Evolutionary conservation across 2,329 filamentous ascomycete species (phyloP).

Genomic region (Fusarium hainanense): DNA sequence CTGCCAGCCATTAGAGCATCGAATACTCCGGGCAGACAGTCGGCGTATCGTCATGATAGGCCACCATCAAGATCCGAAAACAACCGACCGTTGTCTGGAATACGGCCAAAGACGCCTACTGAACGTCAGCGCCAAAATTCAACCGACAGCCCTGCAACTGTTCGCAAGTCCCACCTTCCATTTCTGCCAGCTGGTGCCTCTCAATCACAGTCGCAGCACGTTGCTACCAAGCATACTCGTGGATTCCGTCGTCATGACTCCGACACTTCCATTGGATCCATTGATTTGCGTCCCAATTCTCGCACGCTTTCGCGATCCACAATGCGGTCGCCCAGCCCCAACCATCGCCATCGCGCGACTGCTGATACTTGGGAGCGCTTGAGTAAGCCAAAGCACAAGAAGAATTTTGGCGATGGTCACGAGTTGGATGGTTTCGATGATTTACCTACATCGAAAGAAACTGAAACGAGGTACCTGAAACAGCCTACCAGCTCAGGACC

Average conservation of each 20-base stretch:
- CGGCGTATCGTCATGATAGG: conserved; percentile 62
- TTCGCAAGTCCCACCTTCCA: conserved; percentile 72
- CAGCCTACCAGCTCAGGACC: conserved; percentile 77
- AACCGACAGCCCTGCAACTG: conserved; percentile 62
- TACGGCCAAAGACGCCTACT: conserved; percentile 77
- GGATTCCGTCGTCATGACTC: conserved; percentile 85
- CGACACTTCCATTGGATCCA: conserved; percentile 71
- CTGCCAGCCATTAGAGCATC: conserved; percentile 67
- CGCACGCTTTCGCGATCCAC: conserved; percentile 68
- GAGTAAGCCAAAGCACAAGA: conserved; percentile 70
- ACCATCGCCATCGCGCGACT: conserved; percentile 56
- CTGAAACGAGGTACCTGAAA: conserved; percentile 85
- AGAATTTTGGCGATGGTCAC: conserved; percentile 85
- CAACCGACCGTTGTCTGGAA: conserved; percentile 60
- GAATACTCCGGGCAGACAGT: conserved; percentile 63
- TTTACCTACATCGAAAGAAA: conserved; percentile 84
- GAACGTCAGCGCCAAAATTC: conserved; percentile 66
- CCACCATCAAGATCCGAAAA: conserved; percentile 69
- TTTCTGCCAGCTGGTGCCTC: conserved; percentile 84
- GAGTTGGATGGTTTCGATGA: conserved; percentile 96
- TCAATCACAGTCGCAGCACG: conserved; percentile 80
- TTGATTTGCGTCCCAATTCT: conserved; percentile 68
- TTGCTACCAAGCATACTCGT: conserved; percentile 75
- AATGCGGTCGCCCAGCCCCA: conserved; percentile 70
- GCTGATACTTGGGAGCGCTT: conserved; percentile 72